Evolutionary conservation across 129 eudicot genomes (phyloP), one percentile per base, ranked within the genome.

Genomic region (Centaurea solstitialis): DNA sequence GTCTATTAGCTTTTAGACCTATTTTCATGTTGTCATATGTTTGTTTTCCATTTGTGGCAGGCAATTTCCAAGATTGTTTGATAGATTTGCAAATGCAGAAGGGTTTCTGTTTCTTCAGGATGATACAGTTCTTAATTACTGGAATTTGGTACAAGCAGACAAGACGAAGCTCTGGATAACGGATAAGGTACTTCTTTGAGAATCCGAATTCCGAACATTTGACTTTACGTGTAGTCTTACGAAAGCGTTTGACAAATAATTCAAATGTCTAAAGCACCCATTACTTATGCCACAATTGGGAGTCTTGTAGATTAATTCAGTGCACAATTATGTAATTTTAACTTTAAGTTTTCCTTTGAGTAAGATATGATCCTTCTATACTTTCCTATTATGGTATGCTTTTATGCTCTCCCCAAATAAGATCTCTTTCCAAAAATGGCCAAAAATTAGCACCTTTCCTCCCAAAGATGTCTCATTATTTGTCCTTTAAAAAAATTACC

Each of bases 61-160:
- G 96, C 84, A 90, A 57, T 84, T 92, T 66, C 97, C 96, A 15
- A 86, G 74, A 8, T 76, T 86, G 84, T 84, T 94, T 40, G 79
- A 85, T 76, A 86, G 97, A 85, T 94, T 87, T 76, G 28, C 82
- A 23, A 92, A 91, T 73, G 97, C 97, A 26, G 98, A 94, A 76
- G 98, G 97, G 74, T 94, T 94, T 82, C 15, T 94, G 35, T 86
- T 94, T 82, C 86, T 94, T 26, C 90, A 90, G 12, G 97, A 94
- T 33, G 81, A 94, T 81, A 94, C 96, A 0, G 78, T 94, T 75
- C 93, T 94, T 65, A 94, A 94, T 82, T 92, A 94, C 86, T 94
- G 98, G 98, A 94, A 92, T 78, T 74, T 94, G 84, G 72, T 94
- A 53, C 97, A 87, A 79, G 97, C 97, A 38, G 97, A 92, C 81